phyloP scores from a whole-genome alignment of 1,284 basidiomycete species.

The Hypsizygus ulmarius region DNA sequence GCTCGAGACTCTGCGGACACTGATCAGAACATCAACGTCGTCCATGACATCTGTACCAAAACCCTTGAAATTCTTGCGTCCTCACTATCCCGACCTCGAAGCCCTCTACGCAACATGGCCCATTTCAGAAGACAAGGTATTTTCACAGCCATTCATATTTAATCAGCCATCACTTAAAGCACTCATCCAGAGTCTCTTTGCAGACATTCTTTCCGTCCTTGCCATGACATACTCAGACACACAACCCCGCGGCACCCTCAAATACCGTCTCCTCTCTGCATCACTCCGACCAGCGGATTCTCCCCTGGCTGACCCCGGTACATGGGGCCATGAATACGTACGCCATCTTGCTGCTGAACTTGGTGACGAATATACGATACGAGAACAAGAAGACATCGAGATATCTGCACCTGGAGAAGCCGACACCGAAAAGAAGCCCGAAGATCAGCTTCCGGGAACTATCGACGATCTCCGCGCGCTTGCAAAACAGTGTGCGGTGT shows the following conservation, averaged over 20 bases:
- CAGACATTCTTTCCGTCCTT: constrained; percentile 97
- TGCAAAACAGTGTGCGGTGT: constrained; percentile 86
- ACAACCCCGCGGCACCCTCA: constrained; percentile 89
- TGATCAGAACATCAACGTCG: constrained; percentile 96
- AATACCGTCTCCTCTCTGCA: constrained; percentile 85
- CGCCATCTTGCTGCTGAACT: constrained; percentile 96
- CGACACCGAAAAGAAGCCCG: constrained; percentile 21
- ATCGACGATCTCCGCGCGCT: constrained; percentile 76
- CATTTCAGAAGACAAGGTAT: constrained; percentile 75
- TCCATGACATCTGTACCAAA: constrained; percentile 99
- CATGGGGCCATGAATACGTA: constrained; percentile 99
- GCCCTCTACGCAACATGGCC: constrained; percentile 80
- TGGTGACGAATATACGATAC: constrained; percentile 85
- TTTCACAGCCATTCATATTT: background rate
- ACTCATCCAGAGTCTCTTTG: constrained; percentile 76
- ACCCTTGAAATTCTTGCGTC: constrained; percentile 97
- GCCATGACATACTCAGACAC: constrained; percentile 99
- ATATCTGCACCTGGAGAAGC: constrained; percentile 25
- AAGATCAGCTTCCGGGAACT: constrained; percentile 46
- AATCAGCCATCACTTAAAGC: constrained; percentile 1
- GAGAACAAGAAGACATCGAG: constrained; percentile 43
- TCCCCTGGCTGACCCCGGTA: constrained; percentile 82
- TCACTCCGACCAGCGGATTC: constrained; percentile 63
- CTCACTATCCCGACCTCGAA: constrained; percentile 90
- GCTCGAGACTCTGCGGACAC: constrained; percentile 89